phyloP scores from a whole-genome alignment of 805 yeast species.

The Saturnispora bothae region DNA sequence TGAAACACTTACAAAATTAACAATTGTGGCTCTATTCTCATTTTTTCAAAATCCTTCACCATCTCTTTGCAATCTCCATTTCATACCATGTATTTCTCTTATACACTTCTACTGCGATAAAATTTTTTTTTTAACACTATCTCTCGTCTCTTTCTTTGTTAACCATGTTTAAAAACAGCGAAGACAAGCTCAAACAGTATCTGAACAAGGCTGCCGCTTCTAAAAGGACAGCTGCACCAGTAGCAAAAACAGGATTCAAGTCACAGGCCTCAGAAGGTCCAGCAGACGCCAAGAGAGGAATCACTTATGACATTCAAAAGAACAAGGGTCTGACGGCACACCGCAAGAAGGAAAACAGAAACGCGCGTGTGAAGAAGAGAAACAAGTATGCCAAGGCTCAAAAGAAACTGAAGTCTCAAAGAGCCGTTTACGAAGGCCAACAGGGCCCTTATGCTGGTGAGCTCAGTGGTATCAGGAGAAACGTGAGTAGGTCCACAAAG shows the following conservation, averaged over 20 bases:
- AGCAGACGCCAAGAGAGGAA: slow-evolving; percentile 87
- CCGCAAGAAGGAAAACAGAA: slow-evolving; percentile 87
- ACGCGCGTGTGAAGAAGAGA: slow-evolving; percentile 97
- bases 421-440: slow-evolving; percentile 74
- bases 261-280: slow-evolving; percentile 23
- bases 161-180: slow-evolving; percentile 7
- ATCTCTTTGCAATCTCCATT: too few relatives aligned
- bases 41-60: too few relatives aligned
- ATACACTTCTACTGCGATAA: too few relatives aligned
- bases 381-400: slow-evolving; percentile 90
- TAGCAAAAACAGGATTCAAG: slow-evolving; percentile 32
- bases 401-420: slow-evolving; percentile 83
- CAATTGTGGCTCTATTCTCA: too few relatives aligned
- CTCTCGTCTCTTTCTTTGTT: too few relatives aligned
- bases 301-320: slow-evolving; percentile 88
- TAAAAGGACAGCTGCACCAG: slow-evolving; percentile 6
- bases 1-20: too few relatives aligned
- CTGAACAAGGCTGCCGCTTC: background rate
- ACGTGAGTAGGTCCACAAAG: slow-evolving; percentile 76
- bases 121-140: background rate
- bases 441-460: slow-evolving; percentile 86
- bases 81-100: too few relatives aligned
- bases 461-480: slow-evolving; percentile 94
- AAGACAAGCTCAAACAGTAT: slow-evolving; percentile 4
- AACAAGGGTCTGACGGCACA: slow-evolving; percentile 93